phyloP scores from a whole-genome alignment of 306 rosid genomes.

The Pyrus betulifolia region DNA sequence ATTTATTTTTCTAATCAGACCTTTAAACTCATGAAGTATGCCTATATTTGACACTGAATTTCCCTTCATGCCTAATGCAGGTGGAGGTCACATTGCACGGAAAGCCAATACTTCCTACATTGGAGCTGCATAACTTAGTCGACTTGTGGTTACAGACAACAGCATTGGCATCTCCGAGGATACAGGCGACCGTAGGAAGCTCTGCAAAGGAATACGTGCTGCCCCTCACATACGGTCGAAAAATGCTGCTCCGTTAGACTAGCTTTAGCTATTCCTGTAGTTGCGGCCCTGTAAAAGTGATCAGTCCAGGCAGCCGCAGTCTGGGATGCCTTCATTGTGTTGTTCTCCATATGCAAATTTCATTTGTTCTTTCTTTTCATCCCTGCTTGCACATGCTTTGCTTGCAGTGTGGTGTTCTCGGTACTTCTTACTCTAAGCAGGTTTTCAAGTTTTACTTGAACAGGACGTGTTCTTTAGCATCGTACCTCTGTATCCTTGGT shows the following conservation, averaged over 20 bases:
- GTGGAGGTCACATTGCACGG: constrained; percentile 49
- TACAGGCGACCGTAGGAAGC: constrained; percentile 34
- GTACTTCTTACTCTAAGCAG: background rate
- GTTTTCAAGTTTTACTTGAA: background rate
- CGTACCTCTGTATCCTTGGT: background rate
- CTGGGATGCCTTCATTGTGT: background rate
- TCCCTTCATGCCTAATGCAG: constrained; percentile 18
- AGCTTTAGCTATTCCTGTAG: background rate
- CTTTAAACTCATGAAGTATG: background rate
- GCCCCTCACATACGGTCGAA: constrained; percentile 49
- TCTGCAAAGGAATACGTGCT: constrained; percentile 57
- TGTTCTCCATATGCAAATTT: background rate
- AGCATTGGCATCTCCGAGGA: constrained; percentile 15
- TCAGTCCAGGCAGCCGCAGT: background rate
- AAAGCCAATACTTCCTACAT: constrained; percentile 31
- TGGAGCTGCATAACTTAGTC: constrained; percentile 30
- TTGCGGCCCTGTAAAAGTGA: background rate
- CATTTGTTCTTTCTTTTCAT: background rate
- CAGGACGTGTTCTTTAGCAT: background rate
- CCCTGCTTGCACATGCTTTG: constrained; percentile 3
- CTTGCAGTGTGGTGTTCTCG: constrained; percentile 1
- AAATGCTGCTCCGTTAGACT: background rate
- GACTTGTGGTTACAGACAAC: constrained; percentile 42
- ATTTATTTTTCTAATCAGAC: too few species aligned
- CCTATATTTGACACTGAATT: background rate